Percentiles rank a stretch among this genome's conserved stretches.
Evolutionary conservation across 768 basidiomycete genomes (phyloP).

Genomic region (Lentinula detonsa): DNA sequence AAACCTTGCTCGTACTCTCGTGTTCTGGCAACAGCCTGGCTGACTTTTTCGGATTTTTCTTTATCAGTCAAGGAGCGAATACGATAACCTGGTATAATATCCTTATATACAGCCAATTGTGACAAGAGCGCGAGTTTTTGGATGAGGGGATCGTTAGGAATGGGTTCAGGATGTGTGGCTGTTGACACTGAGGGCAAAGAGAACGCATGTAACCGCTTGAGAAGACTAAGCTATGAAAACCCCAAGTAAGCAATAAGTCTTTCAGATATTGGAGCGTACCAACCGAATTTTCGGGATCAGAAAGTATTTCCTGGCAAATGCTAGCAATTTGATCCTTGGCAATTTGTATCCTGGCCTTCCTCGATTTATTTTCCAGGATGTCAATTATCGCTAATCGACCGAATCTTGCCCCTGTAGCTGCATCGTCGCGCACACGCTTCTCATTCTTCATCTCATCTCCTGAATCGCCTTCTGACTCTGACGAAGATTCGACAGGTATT

Average conservation of each 20-base stretch:
- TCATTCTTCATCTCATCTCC: constrained; percentile 30
- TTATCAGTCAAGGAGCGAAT: constrained; percentile 87
- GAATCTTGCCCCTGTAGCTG: constrained; percentile 80
- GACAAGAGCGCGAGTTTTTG: constrained; percentile 87
- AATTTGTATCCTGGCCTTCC: constrained; percentile 57
- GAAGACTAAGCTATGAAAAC: constrained; percentile 65
- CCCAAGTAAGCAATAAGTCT: not conserved
- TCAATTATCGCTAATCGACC: constrained; percentile 78
- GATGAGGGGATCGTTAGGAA: constrained; percentile 76
- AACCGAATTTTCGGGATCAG: constrained; percentile 94
- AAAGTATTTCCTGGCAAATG: constrained; percentile 89
- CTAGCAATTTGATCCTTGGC: constrained; percentile 94
- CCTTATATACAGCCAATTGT: constrained; percentile 91
- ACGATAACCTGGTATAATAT: constrained; percentile 93
- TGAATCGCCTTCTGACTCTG: constrained; percentile 23
- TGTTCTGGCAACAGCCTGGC: constrained; percentile 84
- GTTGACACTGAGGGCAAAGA: constrained; percentile 72
- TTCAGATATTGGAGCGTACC: constrained; percentile 21
- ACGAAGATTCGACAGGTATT: constrained; percentile 13
- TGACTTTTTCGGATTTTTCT: constrained; percentile 90
- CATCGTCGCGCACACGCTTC: constrained; percentile 46
- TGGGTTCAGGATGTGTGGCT: constrained; percentile 59
- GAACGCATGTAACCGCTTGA: constrained; percentile 86
- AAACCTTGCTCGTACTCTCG: constrained; percentile 97
- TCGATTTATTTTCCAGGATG: constrained; percentile 60